Conservation (phyloP, 495 filamentous ascomycete genomes). For the Talaromyces adpressus region DNA sequence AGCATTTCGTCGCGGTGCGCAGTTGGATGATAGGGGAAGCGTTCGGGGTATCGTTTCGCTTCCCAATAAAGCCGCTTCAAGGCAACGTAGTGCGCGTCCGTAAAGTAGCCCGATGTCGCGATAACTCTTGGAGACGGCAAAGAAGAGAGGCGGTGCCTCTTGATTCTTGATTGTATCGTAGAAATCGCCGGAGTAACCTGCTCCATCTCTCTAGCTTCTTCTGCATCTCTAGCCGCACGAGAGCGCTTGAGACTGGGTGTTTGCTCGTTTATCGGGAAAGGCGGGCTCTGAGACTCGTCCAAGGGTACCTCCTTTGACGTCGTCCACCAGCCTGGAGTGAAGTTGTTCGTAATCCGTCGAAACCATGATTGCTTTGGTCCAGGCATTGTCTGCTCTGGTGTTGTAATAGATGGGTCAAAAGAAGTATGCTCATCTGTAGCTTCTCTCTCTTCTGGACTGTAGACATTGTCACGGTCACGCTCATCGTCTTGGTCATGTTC, state of each 20-base stretch:
- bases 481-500: constrained; percentile 10
- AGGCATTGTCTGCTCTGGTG: neutral
- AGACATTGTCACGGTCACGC: constrained; percentile 9
- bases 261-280: neutral
- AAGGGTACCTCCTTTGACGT: neutral
- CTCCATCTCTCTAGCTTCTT: neutral
- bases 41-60: constrained; percentile 32
- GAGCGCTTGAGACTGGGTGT: constrained; percentile 7
- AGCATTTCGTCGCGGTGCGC: constrained; percentile 32
- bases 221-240: constrained; percentile 3
- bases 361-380: constrained; percentile 7
- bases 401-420: neutral
- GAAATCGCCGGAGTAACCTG: neutral
- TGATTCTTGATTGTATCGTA: neutral
- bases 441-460: neutral
- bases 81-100: constrained; percentile 34
- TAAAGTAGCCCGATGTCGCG: constrained; percentile 36
- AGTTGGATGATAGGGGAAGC: constrained; percentile 31
- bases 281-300: constrained; percentile 8
- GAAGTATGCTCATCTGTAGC: neutral
- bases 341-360: constrained; percentile 8
- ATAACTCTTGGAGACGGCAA: constrained; percentile 8
- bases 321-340: constrained; percentile 8
- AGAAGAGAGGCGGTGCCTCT: neutral
- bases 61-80: constrained; percentile 35